phyloP scores from a whole-genome alignment of 2,329 filamentous ascomycete species.

The Fusarium annulatum region DNA sequence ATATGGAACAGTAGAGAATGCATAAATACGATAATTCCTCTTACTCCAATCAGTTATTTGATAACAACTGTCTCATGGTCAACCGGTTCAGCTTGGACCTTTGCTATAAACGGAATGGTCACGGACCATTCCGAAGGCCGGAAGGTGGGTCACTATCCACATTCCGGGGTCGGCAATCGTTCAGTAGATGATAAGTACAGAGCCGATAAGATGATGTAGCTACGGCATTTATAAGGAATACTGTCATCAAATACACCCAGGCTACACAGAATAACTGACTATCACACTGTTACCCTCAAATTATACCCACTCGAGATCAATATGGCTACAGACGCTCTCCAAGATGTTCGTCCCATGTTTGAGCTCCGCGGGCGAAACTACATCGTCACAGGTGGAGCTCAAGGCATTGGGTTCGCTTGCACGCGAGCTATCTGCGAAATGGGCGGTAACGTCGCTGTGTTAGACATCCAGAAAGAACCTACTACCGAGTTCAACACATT shows the following conservation, averaged over 20 bases:
- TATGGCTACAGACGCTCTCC: constrained; percentile 19
- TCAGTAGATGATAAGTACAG: background rate
- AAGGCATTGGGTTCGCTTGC: constrained; percentile 54
- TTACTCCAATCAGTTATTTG: background rate
- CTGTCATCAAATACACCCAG: background rate
- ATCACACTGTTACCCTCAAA: background rate
- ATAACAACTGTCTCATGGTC: background rate
- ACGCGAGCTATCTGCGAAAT: constrained; percentile 53
- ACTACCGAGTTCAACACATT: constrained; percentile 45
- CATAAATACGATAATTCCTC: constrained; percentile 8
- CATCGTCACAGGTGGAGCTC: constrained; percentile 54
- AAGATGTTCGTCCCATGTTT: constrained; percentile 43
- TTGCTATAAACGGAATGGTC: constrained; percentile 4
- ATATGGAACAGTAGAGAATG: background rate
- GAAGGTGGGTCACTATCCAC: constrained; percentile 24
- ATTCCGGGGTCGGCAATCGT: background rate
- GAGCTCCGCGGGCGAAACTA: constrained; percentile 51
- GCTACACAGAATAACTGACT: background rate
- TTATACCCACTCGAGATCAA: background rate
- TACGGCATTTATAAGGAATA: background rate
- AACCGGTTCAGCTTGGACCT: background rate
- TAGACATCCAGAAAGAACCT: constrained; percentile 50
- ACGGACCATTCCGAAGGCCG: constrained; percentile 18
- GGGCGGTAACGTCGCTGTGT: constrained; percentile 54
- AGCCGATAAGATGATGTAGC: background rate